A percentile compares a stretch with the other conserved stretches of the same genome.
Evolutionary conservation across 495 filamentous ascomycete species (phyloP).

Genomic region (Hypoxylon lienhwacheense): DNA sequence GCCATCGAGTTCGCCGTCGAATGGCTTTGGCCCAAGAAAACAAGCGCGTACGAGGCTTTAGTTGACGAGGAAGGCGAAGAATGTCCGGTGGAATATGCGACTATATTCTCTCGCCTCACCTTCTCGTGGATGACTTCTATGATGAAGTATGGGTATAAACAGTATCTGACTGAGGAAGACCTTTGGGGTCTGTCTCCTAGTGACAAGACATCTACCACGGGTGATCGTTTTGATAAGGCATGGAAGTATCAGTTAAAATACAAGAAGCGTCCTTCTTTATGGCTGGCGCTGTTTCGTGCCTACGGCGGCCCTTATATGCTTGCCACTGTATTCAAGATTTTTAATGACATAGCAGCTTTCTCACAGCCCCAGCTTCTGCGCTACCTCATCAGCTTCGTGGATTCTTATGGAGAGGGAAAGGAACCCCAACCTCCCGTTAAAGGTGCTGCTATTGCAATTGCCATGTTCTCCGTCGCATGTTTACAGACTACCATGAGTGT

Average conservation of each 20-base stretch:
- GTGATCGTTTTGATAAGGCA: conserved; percentile 64
- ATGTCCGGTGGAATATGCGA: conserved; percentile 92
- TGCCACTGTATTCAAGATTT: conserved; percentile 79
- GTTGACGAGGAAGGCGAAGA: conserved; percentile 77
- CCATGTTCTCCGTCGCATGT: conserved; percentile 88
- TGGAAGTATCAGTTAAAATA: conserved; percentile 80
- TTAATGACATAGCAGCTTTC: conserved; percentile 83
- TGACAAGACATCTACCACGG: conserved; percentile 75
- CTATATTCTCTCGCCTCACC: conserved; percentile 89
- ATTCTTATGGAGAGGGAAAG: conserved; percentile 66
- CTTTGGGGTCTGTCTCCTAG: conserved; percentile 86
- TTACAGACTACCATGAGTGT: conserved; percentile 69
- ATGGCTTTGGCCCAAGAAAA: conserved; percentile 87
- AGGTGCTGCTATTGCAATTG: conserved; percentile 84
- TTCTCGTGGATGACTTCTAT: conserved; percentile 99
- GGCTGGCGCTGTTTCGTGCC: conserved; percentile 82
- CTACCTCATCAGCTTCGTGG: conserved; percentile 80
- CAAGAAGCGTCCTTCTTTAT: conserved; percentile 75
- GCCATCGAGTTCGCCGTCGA: conserved; percentile 78
- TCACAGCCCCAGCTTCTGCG: conserved; percentile 89
- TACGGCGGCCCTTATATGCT: conserved; percentile 83
- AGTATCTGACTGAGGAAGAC: conserved; percentile 93
- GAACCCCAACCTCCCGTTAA: conserved; percentile 74
- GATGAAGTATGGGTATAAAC: conserved; percentile 94
- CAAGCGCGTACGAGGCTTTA: conserved; percentile 78